These are phyloP conservation scores for Climacium dendroides DNA, from an alignment of 225 moss, liverwort and hornwort species.

Conservation along the genomic window DNA sequence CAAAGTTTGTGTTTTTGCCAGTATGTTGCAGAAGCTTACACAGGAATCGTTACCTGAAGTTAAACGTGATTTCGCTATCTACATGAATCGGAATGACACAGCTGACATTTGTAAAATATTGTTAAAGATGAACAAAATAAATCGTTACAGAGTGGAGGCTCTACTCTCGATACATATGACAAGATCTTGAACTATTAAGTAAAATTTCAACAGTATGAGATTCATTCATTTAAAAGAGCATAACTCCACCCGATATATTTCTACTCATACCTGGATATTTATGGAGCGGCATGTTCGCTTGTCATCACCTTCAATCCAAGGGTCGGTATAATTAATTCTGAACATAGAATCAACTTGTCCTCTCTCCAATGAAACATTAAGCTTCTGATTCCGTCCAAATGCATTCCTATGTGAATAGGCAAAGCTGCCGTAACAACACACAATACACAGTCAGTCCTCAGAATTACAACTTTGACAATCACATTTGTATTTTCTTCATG, in stretches of 20 bases:
- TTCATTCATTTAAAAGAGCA: background rate
- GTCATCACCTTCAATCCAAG: constrained; percentile 99
- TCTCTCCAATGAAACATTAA: constrained; percentile 88
- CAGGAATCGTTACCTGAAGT: background rate
- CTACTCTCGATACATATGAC: background rate
- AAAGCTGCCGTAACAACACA: constrained; percentile 47
- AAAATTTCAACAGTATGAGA: background rate
- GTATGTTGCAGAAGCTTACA: background rate
- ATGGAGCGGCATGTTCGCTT: constrained; percentile 90
- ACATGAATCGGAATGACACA: background rate
- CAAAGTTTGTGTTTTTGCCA: background rate
- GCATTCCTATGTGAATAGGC: constrained; percentile 99
- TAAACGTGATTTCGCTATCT: background rate
- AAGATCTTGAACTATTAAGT: background rate
- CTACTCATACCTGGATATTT: constrained; percentile 71
- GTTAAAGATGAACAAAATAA: background rate
- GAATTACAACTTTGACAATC: background rate
- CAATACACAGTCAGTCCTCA: background rate
- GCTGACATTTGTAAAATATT: background rate
- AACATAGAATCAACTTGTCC: constrained; percentile 99
- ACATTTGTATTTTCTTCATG: background rate
- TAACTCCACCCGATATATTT: background rate
- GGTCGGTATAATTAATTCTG: constrained; percentile 92
- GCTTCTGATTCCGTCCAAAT: constrained; percentile 98
- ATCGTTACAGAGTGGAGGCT: background rate